Base-by-base conservation (phyloP, 1,284 basidiomycete species). In the Mycena citricolor region DNA sequence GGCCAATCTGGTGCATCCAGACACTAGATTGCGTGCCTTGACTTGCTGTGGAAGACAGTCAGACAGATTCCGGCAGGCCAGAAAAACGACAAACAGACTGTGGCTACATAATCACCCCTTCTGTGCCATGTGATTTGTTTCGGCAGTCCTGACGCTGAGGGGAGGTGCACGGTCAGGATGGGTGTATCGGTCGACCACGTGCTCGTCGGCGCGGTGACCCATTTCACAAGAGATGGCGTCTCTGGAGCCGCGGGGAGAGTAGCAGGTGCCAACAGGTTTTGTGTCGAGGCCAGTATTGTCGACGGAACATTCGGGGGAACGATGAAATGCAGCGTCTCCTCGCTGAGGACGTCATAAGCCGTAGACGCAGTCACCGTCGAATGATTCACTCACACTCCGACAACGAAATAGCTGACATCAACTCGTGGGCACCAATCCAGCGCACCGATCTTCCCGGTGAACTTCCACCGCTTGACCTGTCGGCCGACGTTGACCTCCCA, bases 401-500 rank as follows among this genome's bases (percentile, higher is more conserved):
- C 87, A 12, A 84, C 84, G 56, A 97, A 89, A 62, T 90, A 86
- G 54, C 71, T 81, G 58, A 86, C 82, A 57, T 95, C 91, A 47
- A 72, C 77, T 61, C 92, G 82, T 20, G 97, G 95, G 61, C 90
- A 95, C 95, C 97, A 99, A 50, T 92, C 90, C 17, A 97, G 68
- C 28, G 89, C 77, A 44, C 91, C 89, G 47, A 99, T 79, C 55
- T 87, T 89, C 52, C 77, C 72, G 44, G 80, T 78, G 54, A 97
- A 81, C 58, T 81, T 81, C 94, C 94, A 99, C 55, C 81, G 77
- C 65, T 88, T 90, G 13, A 95, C 83, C 63, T 94, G 92, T 49
- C 90, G 77, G 7, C 95, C 97, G 33, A 97, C 86, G 29, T 83
- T 85, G n/a, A 89, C 79, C 64, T 99, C 97, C 94, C 94, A 99